Base-by-base conservation (phyloP, 805 yeast species). In the Metschnikowia cubensis region DNA sequence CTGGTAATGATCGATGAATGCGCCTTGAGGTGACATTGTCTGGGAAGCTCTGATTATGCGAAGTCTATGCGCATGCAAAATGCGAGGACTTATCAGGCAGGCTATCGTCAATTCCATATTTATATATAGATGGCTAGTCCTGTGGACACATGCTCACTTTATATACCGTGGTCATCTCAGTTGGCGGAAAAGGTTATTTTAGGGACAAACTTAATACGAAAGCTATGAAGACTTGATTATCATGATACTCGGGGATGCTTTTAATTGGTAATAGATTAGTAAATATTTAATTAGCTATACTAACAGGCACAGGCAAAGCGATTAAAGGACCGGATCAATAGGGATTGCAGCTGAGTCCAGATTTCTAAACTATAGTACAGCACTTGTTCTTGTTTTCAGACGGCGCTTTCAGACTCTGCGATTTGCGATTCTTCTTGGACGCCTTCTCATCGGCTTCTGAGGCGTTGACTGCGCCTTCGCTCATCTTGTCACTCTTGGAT, bases 351-450 rank as follows among this genome's bases (percentile, higher is more conserved):
- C 45, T 6, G 29, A 21, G 39, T 4, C 39, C 31, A 6, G 15
- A 5, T 4, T 14, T 17, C 45, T 46, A 57, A 22, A 55, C 55
- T 34, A 57, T 53, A 40, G 51, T 56, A 33, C 60, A 57, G 48
- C 60, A 57, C 48, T 53, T 56, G 49, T 54, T 50, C 33, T 50
- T 48, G 29, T 48, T 43, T 17, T 51, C 50, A 11, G 52, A 49
- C 21, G 47, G 42, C 6, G 54, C 41, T 45, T 46, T 46, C 20
- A 35, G 49, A 15, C 50, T 45, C 34, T 50, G 55, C 13, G 55
- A 50, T 42, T 54, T 57, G 39, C 55, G 48, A 13, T 50, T 49
- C 35, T 50, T 49, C 20, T 42, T 47, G 45, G 46, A 48, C 13
- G 48, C 53, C 34, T 37, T 45, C 22, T 45, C 58, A 22, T 51